Percentiles rank a stretch among this genome's conserved stretches.
phyloP scores from a whole-genome alignment of 2,329 filamentous ascomycete species.

The Hysterium pulicare region DNA sequence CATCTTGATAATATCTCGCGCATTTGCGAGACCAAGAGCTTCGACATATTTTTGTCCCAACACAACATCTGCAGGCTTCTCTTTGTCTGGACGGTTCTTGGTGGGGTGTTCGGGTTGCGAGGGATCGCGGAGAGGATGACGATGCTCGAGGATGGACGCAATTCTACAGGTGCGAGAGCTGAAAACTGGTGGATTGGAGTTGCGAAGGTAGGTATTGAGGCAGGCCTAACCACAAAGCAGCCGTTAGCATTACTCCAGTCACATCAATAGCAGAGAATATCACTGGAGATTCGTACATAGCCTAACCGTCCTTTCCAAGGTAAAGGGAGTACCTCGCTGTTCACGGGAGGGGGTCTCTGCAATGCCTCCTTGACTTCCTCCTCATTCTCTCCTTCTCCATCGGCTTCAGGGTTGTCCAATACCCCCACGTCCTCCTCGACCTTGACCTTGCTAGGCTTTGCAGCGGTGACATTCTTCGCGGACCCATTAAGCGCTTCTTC shows the following conservation, averaged over 20 bases:
- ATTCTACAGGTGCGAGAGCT: conserved; percentile 89
- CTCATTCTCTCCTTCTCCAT: conserved; percentile 52
- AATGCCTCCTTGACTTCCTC: conserved; percentile 58
- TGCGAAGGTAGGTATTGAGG: conserved; percentile 85
- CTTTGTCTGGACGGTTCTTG: conserved; percentile 81
- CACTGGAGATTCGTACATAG: conserved; percentile 60
- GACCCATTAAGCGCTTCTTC: background rate
- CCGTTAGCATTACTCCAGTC: background rate
- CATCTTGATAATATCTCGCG: conserved; percentile 79
- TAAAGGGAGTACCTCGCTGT: conserved; percentile 78
- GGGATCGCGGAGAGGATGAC: conserved; percentile 74
- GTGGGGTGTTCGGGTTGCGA: conserved; percentile 73
- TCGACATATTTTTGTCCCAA: conserved; percentile 73
- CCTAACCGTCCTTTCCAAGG: conserved; percentile 89
- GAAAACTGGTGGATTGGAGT: conserved; percentile 79
- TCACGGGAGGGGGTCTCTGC: conserved; percentile 68
- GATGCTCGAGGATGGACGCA: conserved; percentile 82
- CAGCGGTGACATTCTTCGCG: conserved; percentile 19
- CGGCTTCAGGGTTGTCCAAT: conserved; percentile 50
- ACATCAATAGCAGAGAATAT: conserved; percentile 7
- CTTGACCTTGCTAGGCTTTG: conserved; percentile 8
- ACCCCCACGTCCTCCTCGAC: conserved; percentile 19
- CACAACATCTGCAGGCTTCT: conserved; percentile 61
- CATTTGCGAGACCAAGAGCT: conserved; percentile 74
- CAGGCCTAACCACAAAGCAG: conserved; percentile 59